Evolutionary conservation across 345 rosid species (phyloP), one percentile per base, ranked within the genome.

Genomic region (Salix purpurea): DNA sequence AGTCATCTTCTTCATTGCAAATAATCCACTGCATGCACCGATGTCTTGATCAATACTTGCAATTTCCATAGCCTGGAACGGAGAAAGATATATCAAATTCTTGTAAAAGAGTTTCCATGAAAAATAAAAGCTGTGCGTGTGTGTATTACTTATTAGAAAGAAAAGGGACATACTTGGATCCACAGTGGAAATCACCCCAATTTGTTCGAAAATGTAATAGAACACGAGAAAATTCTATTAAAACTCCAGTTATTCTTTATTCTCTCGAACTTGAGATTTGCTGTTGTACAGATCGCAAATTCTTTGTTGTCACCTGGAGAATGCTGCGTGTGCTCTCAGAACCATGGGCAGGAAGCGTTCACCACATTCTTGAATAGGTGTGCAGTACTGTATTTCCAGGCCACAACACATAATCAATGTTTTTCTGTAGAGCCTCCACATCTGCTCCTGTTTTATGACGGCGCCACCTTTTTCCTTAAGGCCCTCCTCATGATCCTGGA

Each of bases 351-450:
- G 19, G 50, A 85, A 92, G 86, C 94, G 91, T 26, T 78, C 32
- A 28, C 95, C 90, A 11, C 71, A 84, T 65, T 73, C 74, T 9
- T 78, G 79, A 75, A 91, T 90, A 26, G 91, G 89, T 42, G 83
- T 75, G 71, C 95, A 92, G 42, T 88, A 13, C 54, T 40, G 86
- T 44, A 85, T 32, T 8, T 89, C 88, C 61, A 86, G 1, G 1
- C 97, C 93, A 65, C 94, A 34, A 91, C 3, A 89, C 92, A 34
- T 87, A 91, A 74, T 92, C 94, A 4, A 91, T 85, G 61, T 92
- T 92, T 69, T 90, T 88, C 77, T 90, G 97, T 56, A 92, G 75
- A 54, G 80, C 86, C 26, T 78, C 87, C 2, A 81, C 68, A 24
- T 86, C 90, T 0, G 90, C 94, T 30, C 88, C 84, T 10, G 83